Evolutionary conservation across 169 alveolate genomes (phyloP), one percentile per base, ranked within the genome.

Genomic region (Plasmodium cynomolgi): DNA sequence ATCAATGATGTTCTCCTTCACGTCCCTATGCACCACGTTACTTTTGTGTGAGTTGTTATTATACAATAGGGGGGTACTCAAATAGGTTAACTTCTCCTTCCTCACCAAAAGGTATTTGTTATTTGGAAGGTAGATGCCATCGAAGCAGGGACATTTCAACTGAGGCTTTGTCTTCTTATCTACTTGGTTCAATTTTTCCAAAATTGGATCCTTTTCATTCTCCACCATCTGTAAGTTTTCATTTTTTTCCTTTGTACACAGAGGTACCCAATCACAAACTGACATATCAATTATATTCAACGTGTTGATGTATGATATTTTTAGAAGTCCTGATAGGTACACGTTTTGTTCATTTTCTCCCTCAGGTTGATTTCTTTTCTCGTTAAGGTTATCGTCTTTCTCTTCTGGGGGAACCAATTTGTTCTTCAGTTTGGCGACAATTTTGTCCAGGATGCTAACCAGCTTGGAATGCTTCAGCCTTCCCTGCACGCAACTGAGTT

Each of bases 101-200:
- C 56, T 90, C 77, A 90, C 54, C 7, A 90, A n/a, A 41, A 80
- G 20, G 44, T 81, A 62, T 23, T 81, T 80, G 20, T 37, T 80
- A 81, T 90, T 90, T 80, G 94, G 94, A 33, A 90, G 82, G 83
- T 90, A 90, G n/a, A 90, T 80, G 20, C 74, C 72, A 23, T 90
- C 91, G 73, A 90, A 90, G 75, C 94, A 90, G 20, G 26, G 20
- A 29, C 94, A 90, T 71, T 44, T 50, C 37, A 90, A 47, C 72
- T 72, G 34, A n/a, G 73, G 15, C 41, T 68, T 58, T 62, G 77
- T 68, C 41, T 68, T 68, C 37, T 68, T 68, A 68, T 68, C 37
- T 33, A 68, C 41, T 68, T 68, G 31, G n/a, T 29, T 29, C 77
- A 26, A 7, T 68, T 68, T 68, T 68, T 23, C 41, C 62, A 50